Conservation (phyloP, 1,139 yeast genomes). For the Blastobotrys proliferans region DNA sequence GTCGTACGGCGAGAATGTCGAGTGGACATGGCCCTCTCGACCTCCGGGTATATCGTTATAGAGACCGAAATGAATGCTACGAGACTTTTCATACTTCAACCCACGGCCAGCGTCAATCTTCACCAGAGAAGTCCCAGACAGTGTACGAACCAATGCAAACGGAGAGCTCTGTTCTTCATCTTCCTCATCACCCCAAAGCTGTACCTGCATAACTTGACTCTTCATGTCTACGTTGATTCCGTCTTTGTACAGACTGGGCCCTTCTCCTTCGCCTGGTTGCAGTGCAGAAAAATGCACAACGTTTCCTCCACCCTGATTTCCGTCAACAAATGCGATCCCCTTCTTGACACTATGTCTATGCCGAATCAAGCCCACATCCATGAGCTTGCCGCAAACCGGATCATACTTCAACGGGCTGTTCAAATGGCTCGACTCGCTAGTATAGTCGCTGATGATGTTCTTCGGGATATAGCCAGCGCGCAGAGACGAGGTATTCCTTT, state of each 20-base stretch:
- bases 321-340: slow-evolving; percentile 16
- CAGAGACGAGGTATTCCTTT: not conserved
- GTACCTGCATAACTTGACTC: slow-evolving; percentile 19
- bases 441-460: slow-evolving; percentile 9
- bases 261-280: not conserved
- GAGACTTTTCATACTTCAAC: not conserved
- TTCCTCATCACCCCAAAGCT: slow-evolving; percentile 18
- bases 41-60: slow-evolving; percentile 7
- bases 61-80: slow-evolving; percentile 4
- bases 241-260: not conserved
- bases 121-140: slow-evolving; percentile 15
- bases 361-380: slow-evolving; percentile 15
- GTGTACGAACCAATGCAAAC: slow-evolving; percentile 18
- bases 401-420: slow-evolving; percentile 18
- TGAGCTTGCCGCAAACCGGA: slow-evolving; percentile 20
- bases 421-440: slow-evolving; percentile 17
- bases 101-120: not conserved
- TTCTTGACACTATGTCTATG: slow-evolving; percentile 3
- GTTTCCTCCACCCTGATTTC: slow-evolving; percentile 12
- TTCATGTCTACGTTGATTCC: slow-evolving; percentile 14
- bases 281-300: slow-evolving; percentile 3
- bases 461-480: not conserved
- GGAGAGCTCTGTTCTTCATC: slow-evolving; percentile 16
- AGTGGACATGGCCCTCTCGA: slow-evolving; percentile 13
- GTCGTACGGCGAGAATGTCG: slow-evolving; percentile 21